Base-by-base conservation (phyloP, 495 filamentous ascomycete species). In the Tuber umbilicatum region DNA sequence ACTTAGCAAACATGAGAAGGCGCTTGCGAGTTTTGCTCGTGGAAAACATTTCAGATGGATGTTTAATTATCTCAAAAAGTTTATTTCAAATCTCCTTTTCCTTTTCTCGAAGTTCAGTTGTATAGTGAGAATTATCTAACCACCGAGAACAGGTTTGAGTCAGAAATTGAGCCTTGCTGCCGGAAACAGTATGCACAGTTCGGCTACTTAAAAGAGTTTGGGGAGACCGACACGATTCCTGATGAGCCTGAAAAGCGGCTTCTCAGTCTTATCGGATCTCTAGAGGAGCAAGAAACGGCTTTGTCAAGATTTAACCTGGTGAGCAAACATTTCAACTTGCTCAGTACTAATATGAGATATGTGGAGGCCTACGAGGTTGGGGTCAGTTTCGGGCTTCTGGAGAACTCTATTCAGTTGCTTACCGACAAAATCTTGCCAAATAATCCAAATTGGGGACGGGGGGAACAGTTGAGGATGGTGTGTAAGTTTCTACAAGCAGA, bases 321-420 rank as follows among this genome's bases (percentile, higher is more conserved):
- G 75, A 73, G 73, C 40, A 35, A 78, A 35, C 74, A 77, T 31
- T 42, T 78, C 47, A 1, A 69, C 9, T 21, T 77, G n/a, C 42
- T 70, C 12, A 31, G 21, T 35, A 31, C 27, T 21, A 27, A 68
- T 4, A 39, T 16, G 40, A 68, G 19, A 40, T 73, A 70, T 21
- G 60, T 64, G 19, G 27, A 78, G 35, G 76, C 76, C n/a, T 78
- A 70, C 47, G 47, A 74, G 16, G 38, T 78, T 37, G 75, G 69
- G 35, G 39, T 71, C 0, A 43, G 17, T 19, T 70, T 55, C 39
- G 76, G 76, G 31, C 72, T 74, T 27, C 37, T 71, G 2, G 47
- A 68, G 19, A 68, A 71, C 21, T 67, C 76, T 7, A 1, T 78
- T 70, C 37, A 7, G 40, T 31, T 78, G 5, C 55, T 64, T 67